Base-by-base conservation (phyloP, 306 rosid species). In the Cucumis sativus region DNA sequence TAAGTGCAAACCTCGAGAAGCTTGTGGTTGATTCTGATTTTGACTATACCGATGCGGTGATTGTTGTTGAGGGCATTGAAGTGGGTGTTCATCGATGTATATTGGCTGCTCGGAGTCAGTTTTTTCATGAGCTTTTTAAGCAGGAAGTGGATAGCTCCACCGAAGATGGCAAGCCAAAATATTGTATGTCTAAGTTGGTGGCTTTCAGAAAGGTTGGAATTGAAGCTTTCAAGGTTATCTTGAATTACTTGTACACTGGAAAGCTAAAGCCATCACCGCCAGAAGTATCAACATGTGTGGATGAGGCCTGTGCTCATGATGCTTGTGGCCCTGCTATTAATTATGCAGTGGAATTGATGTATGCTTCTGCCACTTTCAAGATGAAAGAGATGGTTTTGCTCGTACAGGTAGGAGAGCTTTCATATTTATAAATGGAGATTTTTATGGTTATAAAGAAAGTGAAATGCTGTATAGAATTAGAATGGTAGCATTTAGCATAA, bases 181-280 rank as follows among this genome's bases (percentile, higher is more conserved):
- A 92, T 84, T 78, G 82, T 56, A 88, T 92, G 89, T 78, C 91
- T 67, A 89, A 89, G 18, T 83, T 95, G 85, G 88, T 95, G 79
- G 86, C 92, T 76, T 33, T 77, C 61, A 93, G 97, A 0, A 14
- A 7, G 21, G 90, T 95, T 83, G 96, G 98, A 66, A 59, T 77
- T 70, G 96, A 92, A 74, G 90, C 96, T 23, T 90, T 95, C 79
- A 77, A 74, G 69, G 93, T 88, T 78, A 80, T 90, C 81, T 87
- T 95, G 93, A 85, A 81, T 80, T 95, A 95, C 77, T 61, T 95
- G 86, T 95, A 92, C 56, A 88, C 98, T 18, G 98, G 97, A 79
- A 95, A 84, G 86, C 82, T 95, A 7, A 88, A 92, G 80, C 81
- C 86, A 57, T 84, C 93, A 1, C 96, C 93, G n/a, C 81, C 45